Evolutionary conservation across 2,329 filamentous ascomycete genomes (phyloP).

Genomic region (Gliomastix tumulicola): DNA sequence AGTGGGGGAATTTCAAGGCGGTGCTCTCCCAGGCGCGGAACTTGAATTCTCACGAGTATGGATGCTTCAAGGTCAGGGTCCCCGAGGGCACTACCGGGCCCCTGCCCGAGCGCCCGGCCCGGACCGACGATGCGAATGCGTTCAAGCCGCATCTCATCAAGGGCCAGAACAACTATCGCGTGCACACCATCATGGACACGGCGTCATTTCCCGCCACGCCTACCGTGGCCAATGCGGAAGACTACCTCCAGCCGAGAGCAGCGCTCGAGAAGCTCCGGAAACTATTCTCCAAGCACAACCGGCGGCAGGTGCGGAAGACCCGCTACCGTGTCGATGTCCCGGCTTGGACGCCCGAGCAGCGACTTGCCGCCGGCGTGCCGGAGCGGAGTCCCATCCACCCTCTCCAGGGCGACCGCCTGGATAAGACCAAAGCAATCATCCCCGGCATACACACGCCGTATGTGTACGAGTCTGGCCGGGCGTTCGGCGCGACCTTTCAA

Average conservation of each 20-base stretch:
- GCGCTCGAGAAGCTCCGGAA: slow-evolving; percentile 23
- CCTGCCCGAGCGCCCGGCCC: slow-evolving; percentile 20
- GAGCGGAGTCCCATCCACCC: slow-evolving; percentile 27
- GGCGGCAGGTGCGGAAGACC: slow-evolving; percentile 25
- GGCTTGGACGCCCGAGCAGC: slow-evolving; percentile 26
- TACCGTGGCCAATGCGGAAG: slow-evolving; percentile 10
- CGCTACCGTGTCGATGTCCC: slow-evolving; percentile 29
- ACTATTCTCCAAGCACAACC: slow-evolving; percentile 25
- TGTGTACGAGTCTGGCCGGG: slow-evolving; percentile 28
- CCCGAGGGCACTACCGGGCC: slow-evolving; percentile 19
- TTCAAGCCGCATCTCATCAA: slow-evolving; percentile 25
- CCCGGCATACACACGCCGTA: slow-evolving; percentile 32
- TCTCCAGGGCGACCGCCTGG: slow-evolving; percentile 25
- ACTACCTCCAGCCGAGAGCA: neutral
- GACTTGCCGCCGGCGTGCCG: slow-evolving; percentile 25
- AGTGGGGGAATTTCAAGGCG: slow-evolving; percentile 27
- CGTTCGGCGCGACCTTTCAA: slow-evolving; percentile 30
- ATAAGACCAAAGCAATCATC: slow-evolving; percentile 26
- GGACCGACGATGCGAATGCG: slow-evolving; percentile 23
- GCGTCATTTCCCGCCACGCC: slow-evolving; percentile 20
- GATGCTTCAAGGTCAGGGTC: slow-evolving; percentile 29
- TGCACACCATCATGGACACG: slow-evolving; percentile 23
- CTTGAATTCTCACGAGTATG: slow-evolving; percentile 21
- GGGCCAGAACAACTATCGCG: slow-evolving; percentile 26
- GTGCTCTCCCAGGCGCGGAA: slow-evolving; percentile 22